Base-by-base conservation (phyloP, 805 yeast genomes). In the Wickerhamomyces sydowiorum region DNA sequence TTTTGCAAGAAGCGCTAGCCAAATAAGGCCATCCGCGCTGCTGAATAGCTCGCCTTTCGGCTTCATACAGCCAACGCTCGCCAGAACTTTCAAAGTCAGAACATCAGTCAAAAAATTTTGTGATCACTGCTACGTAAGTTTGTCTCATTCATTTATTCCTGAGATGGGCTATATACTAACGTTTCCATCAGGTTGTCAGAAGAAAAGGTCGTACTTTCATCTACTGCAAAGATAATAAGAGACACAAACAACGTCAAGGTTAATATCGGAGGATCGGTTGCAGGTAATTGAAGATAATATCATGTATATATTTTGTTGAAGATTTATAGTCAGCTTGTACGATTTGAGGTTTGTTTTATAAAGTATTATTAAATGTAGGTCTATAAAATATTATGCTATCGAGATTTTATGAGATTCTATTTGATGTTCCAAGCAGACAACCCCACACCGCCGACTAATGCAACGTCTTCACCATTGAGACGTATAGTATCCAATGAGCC, bases 201-300 rank as follows among this genome's bases (percentile, higher is more conserved):
- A 83, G 98, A 65, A 93, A 90, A 67, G 99, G 99, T 33, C 75
- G 93, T 56, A 91, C 90, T 12, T 88, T 87, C 51, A 96, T 93
- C 31, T 82, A 86, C 60, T 91, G 99, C 73, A 93, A 90, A 63
- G 73, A 93, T 37, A 87, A 90, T 61, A 88, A 89, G 48, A 88
- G 87, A 61, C 98, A 90, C 66, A 90, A 90, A 66, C 97, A 90
- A 66, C 86, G 96, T 64, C 96, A 87, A 64, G 87, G 87, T 53
- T 82, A 61, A 3, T 18, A 18, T 17, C 18, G 33, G 18, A 18
- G 21, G n/a, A 17, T 18, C 14, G 8, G 12, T 24, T 12, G 27
- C 10, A 24, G 12, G 27, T 23, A 23, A 7, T 10, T 23, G 25
- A 23, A 23, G 13, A 23, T 23, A 23, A 7, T 29, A 12, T 9